phyloP scores from a whole-genome alignment of 2,329 filamentous ascomycete genomes.

The Biscogniauxia marginata region DNA sequence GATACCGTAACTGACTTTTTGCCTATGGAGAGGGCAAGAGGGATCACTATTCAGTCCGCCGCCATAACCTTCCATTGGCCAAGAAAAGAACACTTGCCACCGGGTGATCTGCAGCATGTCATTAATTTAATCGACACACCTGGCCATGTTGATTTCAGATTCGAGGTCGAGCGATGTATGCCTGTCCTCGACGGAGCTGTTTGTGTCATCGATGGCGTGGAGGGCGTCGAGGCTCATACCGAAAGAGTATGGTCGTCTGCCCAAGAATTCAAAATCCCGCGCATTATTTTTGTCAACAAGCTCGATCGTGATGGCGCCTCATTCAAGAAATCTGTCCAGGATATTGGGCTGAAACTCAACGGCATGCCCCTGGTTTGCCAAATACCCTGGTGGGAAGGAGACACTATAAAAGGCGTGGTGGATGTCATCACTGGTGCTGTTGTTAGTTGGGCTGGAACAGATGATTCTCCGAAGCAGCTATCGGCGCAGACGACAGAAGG shows the following conservation, averaged over 20 bases:
- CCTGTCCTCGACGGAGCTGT: slow-evolving; percentile 85
- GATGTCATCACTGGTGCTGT: slow-evolving; percentile 77
- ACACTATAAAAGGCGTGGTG: slow-evolving; percentile 77
- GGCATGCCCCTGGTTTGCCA: slow-evolving; percentile 91
- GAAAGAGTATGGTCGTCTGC: slow-evolving; percentile 95
- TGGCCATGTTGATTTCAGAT: slow-evolving; percentile 95
- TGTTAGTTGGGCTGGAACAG: slow-evolving; percentile 64
- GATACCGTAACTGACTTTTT: slow-evolving; percentile 97
- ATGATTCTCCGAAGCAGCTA: slow-evolving; percentile 36
- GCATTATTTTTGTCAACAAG: slow-evolving; percentile 81
- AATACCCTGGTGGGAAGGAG: slow-evolving; percentile 90
- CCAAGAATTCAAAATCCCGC: slow-evolving; percentile 78
- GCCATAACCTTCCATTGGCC: slow-evolving; percentile 97
- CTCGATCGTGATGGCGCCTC: slow-evolving; percentile 78
- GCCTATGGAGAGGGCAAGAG: slow-evolving; percentile 84
- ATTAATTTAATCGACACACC: slow-evolving; percentile 96
- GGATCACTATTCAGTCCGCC: slow-evolving; percentile 96
- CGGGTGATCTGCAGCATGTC: slow-evolving; percentile 38
- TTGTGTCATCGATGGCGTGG: slow-evolving; percentile 90
- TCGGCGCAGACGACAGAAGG: slow-evolving; percentile 51
- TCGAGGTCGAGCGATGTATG: slow-evolving; percentile 89
- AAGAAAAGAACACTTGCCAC: slow-evolving; percentile 35
- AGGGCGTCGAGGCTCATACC: slow-evolving; percentile 93
- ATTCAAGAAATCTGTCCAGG: slow-evolving; percentile 81
- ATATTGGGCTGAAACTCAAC: slow-evolving; percentile 75